Evolutionary conservation across 371 early-diverging fungal genomes (phyloP), one percentile per base, ranked within the genome.

Genomic region (Nosema bombycis): DNA sequence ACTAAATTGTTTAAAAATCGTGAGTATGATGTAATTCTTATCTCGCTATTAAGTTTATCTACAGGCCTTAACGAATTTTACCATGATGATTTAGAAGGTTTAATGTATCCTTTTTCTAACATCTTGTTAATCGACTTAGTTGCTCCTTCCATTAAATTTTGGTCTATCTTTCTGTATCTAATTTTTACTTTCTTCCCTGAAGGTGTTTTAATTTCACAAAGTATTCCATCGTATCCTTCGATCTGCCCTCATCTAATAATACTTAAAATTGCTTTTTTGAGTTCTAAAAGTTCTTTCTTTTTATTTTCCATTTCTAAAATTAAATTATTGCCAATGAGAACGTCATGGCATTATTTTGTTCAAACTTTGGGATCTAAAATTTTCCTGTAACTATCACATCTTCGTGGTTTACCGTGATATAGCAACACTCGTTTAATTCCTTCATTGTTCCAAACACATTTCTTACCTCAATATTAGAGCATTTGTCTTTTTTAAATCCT

Each of bases 1-100:
- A 58, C 61, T 14, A 72, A 18, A 12, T 72, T 56, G 57, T 78
- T 81, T 34, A 81, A 55, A n/a, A 32, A 12, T 18, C 29, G 24
- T 2, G 76, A 32, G 73, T 81, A 36, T n/a, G 57, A n/a, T 3
- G 28, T n/a, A 21, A 78, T 29, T 79, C 81, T 77, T 38, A 78
- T 10, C 32, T 62, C 46, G 2, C 79, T 74, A 63, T 74, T 46
- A 36, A 1, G 2, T 55, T 81, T 78, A 29, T n/a, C 1, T 29
- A 73, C 54, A n/a, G 54, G 34, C 23, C 29, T 34, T 26, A 72
- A n/a, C 67, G 69, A 36, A 33, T 60, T 70, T 23, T 30, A 4
- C 80, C 80, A 75, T 3, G 14, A 2, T 33, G 78, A 78, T 55
- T 10, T 77, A 18, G 74, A 73, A 38, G 56, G 29, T 64, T 34